Evolutionary conservation across 345 rosid species (phyloP).

Genomic region (Eucalyptus regnans): DNA sequence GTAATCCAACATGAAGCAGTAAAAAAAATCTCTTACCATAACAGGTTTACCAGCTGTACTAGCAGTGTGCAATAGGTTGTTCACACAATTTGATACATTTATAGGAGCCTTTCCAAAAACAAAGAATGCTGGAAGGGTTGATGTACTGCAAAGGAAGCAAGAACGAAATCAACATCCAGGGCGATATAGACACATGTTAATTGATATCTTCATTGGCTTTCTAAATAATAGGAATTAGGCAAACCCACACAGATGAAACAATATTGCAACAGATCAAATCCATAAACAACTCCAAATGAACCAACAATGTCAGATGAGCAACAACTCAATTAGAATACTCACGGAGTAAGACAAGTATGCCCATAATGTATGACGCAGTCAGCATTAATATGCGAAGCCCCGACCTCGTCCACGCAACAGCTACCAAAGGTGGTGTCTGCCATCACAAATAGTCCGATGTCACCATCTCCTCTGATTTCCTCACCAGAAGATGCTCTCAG

Average conservation of each 20-base stretch:
- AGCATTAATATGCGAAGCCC: slow-evolving; percentile 63
- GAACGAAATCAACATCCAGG: background rate
- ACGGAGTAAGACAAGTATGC: slow-evolving; percentile 95
- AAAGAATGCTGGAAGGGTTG: slow-evolving; percentile 71
- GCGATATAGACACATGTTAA: background rate
- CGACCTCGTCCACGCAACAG: slow-evolving; percentile 91
- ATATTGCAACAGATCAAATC: background rate
- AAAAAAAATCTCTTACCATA: slow-evolving; percentile 30
- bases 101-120: slow-evolving; percentile 75
- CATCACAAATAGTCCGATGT: slow-evolving; percentile 63
- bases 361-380: slow-evolving; percentile 89
- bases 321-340: slow-evolving; percentile 5
- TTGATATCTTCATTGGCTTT: background rate
- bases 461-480: slow-evolving; percentile 14
- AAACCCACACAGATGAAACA: background rate
- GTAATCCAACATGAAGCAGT: background rate
- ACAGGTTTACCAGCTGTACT: slow-evolving; percentile 31
- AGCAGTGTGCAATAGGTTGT: slow-evolving; percentile 24
- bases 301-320: background rate
- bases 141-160: slow-evolving; percentile 42
- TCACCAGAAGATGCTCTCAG: slow-evolving; percentile 11
- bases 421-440: slow-evolving; percentile 92
- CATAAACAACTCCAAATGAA: background rate
- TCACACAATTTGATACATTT: slow-evolving; percentile 22
- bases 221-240: background rate